Percentiles rank a stretch among this genome's conserved stretches.
Evolutionary conservation across 2,329 filamentous ascomycete species (phyloP).

Genomic region (Botrytis cinerea): DNA sequence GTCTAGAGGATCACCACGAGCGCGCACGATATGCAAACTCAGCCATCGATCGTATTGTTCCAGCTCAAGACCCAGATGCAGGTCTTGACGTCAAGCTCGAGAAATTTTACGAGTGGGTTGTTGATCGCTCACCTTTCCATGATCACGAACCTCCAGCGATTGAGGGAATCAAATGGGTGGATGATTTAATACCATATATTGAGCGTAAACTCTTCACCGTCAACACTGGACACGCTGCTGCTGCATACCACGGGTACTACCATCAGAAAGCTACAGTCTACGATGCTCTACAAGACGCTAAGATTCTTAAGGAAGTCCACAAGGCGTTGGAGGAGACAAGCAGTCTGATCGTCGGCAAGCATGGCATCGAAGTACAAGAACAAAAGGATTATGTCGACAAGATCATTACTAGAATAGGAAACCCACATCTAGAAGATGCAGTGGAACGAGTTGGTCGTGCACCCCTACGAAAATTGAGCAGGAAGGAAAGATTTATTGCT

Average conservation of each 20-base stretch:
- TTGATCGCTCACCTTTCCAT: constrained; percentile 83
- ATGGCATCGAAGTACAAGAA: constrained; percentile 71
- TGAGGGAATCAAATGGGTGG: constrained; percentile 89
- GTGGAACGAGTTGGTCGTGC: constrained; percentile 95
- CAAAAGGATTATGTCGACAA: constrained; percentile 87
- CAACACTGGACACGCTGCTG: constrained; percentile 96
- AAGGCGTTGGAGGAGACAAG: constrained; percentile 84
- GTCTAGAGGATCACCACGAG: constrained; percentile 66
- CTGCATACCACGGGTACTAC: constrained; percentile 92
- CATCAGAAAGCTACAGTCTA: constrained; percentile 84
- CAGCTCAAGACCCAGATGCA: constrained; percentile 76
- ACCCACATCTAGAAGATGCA: constrained; percentile 87
- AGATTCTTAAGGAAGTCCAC: constrained; percentile 78
- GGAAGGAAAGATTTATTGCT: constrained; percentile 94
- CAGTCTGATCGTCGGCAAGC: constrained; percentile 81
- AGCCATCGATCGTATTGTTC: constrained; percentile 97
- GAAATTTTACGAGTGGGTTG: constrained; percentile 99
- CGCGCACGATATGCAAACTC: constrained; percentile 94
- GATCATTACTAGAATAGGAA: constrained; percentile 91
- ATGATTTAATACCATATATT: constrained; percentile 89
- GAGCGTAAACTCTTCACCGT: constrained; percentile 99
- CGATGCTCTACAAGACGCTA: constrained; percentile 79
- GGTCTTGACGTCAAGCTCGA: constrained; percentile 93
- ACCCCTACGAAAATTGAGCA: constrained; percentile 87
- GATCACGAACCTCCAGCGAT: constrained; percentile 71